Evolutionary conservation across 495 filamentous ascomycete species (phyloP), one percentile per base, ranked within the genome.

Genomic region (Penicillium steckii): DNA sequence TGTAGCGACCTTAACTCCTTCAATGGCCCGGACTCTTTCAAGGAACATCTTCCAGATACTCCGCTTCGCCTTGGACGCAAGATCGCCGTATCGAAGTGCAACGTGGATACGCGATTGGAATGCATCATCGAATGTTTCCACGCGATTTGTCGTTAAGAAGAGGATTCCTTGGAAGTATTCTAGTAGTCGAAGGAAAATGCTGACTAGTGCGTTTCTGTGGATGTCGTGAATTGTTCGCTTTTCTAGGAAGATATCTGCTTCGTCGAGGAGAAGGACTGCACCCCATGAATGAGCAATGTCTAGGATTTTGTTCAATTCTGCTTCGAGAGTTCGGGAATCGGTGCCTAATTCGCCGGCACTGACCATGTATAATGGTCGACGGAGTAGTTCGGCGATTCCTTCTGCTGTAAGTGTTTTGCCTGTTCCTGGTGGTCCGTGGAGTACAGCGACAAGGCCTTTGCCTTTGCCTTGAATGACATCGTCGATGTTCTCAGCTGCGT

Each of bases 371-470:
- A 96, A 71, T 1, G 91, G 91, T 29, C 88, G 85, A 59, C 86
- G 83, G 33, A 95, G 81, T 3, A 91, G 79, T 63, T 94, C 91
- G 3, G 86, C 86, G 53, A 96, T 94, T 13, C 88, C 86, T 60
- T 95, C 91, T 3, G 89, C 91, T 0, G 91, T 95, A 3, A 96
- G 77, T 0, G 91, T 95, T 74, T 96, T 96, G 41, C 91, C 91
- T 1, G 89, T 91, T 21, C 90, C 90, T 1, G 90, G 89, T 12
- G 90, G 89, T 0, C 91, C 91, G 48, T 91, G 88, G 0, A 93
- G 79, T 2, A 93, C 86, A 40, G 79, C 80, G 13, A 90, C 87
- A 4, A 91, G 80, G 9, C 87, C 88, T 46, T 84, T 82, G 41
- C 87, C 88, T 56, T 90, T 91, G 56, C 88, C 88, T 60, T 86